These are phyloP conservation scores for Neofusicoccum sp. DNA, from an alignment of 2,329 filamentous ascomycete genomes.

Conservation along the genomic window DNA sequence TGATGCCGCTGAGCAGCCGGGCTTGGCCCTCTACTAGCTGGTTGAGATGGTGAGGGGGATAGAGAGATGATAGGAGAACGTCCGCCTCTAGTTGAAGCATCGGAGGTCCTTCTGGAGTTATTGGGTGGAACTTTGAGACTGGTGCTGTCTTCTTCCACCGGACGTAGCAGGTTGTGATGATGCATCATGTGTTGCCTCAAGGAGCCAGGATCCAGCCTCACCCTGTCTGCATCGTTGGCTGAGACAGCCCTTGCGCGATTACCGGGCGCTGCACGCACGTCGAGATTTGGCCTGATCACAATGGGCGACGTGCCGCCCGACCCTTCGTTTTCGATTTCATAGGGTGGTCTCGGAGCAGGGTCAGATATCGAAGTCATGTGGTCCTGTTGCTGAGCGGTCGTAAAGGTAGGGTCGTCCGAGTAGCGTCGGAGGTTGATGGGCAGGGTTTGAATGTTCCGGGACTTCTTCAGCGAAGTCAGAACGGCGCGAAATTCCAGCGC, in stretches of 20 bases:
- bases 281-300: constrained; percentile 29
- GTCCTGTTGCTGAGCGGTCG: constrained; percentile 50
- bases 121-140: constrained; percentile 11
- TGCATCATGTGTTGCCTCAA: not conserved
- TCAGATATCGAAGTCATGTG: constrained; percentile 52
- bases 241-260: constrained; percentile 58
- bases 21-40: constrained; percentile 32
- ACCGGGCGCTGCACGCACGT: constrained; percentile 33
- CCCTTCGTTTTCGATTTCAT: constrained; percentile 31
- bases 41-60: constrained; percentile 41
- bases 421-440: constrained; percentile 70
- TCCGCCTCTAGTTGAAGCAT: constrained; percentile 1
- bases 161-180: constrained; percentile 36
- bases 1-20: constrained; percentile 29
- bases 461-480: constrained; percentile 81
- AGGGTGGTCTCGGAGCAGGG: constrained; percentile 44
- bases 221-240: constrained; percentile 57
- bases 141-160: constrained; percentile 33
- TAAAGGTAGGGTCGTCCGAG: constrained; percentile 63
- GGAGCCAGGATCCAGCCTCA: constrained; percentile 48
- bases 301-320: constrained; percentile 27
- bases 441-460: constrained; percentile 72
- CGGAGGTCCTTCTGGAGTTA: constrained; percentile 11
- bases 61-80: constrained; percentile 43
- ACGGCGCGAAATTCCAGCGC: constrained; percentile 92